Evolutionary conservation across 2,329 filamentous ascomycete genomes (phyloP).

Genomic region (Colletotrichum sp.): DNA sequence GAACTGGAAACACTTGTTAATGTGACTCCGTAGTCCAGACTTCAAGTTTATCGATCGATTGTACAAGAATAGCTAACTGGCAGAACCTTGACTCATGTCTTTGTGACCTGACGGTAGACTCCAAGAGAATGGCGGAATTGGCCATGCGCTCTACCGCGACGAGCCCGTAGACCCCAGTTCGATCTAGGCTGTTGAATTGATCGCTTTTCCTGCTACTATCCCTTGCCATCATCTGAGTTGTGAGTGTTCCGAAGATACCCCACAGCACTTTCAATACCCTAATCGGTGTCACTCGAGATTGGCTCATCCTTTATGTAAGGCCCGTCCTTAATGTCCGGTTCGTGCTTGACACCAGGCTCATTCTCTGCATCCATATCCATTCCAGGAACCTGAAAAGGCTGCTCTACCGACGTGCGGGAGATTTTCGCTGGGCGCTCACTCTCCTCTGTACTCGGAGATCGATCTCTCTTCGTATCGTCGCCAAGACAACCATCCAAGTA

Average conservation of each 20-base stretch:
- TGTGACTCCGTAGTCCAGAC: background rate
- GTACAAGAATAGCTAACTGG: fast-evolving
- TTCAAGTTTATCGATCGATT: background rate
- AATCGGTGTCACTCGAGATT: background rate
- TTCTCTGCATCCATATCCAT: background rate
- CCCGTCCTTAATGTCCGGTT: too few species aligned
- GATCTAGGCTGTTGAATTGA: background rate
- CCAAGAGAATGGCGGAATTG: background rate
- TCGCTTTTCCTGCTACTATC: background rate
- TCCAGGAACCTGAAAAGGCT: background rate
- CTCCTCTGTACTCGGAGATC: background rate
- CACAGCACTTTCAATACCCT: background rate
- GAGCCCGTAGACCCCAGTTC: background rate
- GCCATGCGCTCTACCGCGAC: background rate
- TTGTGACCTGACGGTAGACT: background rate
- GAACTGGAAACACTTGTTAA: background rate
- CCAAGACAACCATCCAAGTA: background rate
- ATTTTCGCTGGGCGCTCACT: background rate
- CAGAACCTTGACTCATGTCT: background rate
- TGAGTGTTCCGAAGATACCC: background rate
- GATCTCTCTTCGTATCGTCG: background rate
- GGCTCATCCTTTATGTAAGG: background rate
- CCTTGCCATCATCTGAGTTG: background rate
- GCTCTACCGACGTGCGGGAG: background rate
- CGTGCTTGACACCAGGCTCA: background rate